Evolutionary conservation across 345 rosid genomes (phyloP), one percentile per base, ranked within the genome.

Genomic region (Dovyalis caffra): DNA sequence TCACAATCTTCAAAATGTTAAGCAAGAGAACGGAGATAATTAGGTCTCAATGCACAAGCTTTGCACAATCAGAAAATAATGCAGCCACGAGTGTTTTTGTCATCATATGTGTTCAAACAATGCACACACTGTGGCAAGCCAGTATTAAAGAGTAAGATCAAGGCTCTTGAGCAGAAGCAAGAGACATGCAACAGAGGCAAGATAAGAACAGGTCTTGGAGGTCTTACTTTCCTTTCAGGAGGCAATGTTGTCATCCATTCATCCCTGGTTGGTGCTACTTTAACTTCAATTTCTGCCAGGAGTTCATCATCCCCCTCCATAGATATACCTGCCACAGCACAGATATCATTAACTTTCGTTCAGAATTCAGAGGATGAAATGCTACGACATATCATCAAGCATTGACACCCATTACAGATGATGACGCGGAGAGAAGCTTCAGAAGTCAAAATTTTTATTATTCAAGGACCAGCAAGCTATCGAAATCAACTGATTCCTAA

Each of bases 181-280:
- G 57, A 38, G 14, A 58, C 26, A 25, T 21, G 18, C 70, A 60
- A 51, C 26, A 26, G 25, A 26, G 40, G 29, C 33, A 72, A n/a
- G 25, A 34, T 66, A 29, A 53, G n/a, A n/a, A n/a, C 5, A 20
- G 12, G 40, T 64, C 21, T 64, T 18, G 26, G 68, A 34, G 62
- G 74, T 43, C 88, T 84, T 86, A 92, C 97, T 80, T 90, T 92
- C 80, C 92, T 86, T 84, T 95, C 97, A 47, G 97, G 97, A 76
- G 99, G 99, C 51, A 95, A 84, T 29, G 90, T 88, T 68, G 97
- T 95, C 99, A 95, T 95, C 99, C 99, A 95, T 87, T 95, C 99
- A 11, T 95, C 97, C 77, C 99, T 84, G 82, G 79, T 80, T 72
- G 87, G 95, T 47, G 82, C 82, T 37, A 74, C 92, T 76, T 92